Conservation (phyloP, 192 early-diverging fungal genomes). For the Coemansia asiatica region DNA sequence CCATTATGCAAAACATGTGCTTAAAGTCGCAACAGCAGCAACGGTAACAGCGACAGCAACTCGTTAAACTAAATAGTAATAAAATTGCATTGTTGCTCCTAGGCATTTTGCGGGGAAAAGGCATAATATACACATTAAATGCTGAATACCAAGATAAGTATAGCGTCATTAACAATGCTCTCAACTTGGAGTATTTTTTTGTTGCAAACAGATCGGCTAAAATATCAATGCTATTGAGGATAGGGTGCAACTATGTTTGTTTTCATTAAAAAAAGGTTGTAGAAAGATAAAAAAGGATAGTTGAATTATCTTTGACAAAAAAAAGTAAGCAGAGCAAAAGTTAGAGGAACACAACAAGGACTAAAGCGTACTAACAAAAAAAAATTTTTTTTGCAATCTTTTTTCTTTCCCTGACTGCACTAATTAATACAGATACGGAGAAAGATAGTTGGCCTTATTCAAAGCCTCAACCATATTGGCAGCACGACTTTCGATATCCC, state of each 20-base stretch:
- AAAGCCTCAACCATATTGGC: conserved; percentile 30
- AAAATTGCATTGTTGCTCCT: too few species aligned
- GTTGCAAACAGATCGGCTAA: too few species aligned
- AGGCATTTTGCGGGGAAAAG: too few species aligned
- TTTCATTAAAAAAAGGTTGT: neutral
- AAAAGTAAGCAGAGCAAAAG: neutral
- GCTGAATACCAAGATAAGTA: too few species aligned
- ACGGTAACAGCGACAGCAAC: too few species aligned
- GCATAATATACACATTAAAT: too few species aligned
- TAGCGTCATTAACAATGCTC: too few species aligned
- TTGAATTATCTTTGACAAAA: conserved; percentile 7
- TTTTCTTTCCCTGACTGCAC: neutral
- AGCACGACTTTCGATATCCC: conserved; percentile 24
- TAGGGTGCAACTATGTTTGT: neutral
- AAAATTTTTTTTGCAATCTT: neutral
- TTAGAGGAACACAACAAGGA: neutral
- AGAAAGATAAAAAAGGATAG: neutral
- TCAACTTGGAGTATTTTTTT: too few species aligned
- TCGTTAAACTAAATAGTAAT: too few species aligned
- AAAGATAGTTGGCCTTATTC: conserved; percentile 41
- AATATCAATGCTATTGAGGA: too few species aligned
- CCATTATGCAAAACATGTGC: too few species aligned
- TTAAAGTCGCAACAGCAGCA: too few species aligned
- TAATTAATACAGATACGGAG: conserved; percentile 35
- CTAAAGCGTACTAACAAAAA: neutral